These are phyloP conservation scores for Grosmannia serpens DNA, from an alignment of 2,329 filamentous ascomycete genomes.

Conservation along the genomic window DNA sequence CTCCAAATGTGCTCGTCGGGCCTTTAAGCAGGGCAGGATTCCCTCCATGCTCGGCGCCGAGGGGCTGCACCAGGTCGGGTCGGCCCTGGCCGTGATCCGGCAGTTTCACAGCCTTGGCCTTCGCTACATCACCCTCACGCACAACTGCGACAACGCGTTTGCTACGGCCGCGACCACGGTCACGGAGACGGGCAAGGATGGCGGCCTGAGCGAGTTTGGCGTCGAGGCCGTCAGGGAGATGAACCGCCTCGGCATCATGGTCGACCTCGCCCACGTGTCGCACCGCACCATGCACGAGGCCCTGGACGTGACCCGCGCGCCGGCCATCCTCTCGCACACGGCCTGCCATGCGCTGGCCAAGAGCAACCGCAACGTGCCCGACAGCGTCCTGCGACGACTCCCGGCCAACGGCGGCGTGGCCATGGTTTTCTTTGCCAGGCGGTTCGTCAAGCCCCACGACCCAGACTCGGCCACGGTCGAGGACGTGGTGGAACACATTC, in stretches of 20 bases:
- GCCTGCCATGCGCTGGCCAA: slow-evolving; percentile 6
- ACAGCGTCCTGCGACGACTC: slow-evolving; percentile 7
- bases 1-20: slow-evolving; percentile 15
- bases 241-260: slow-evolving; percentile 19
- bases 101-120: slow-evolving; percentile 22
- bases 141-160: slow-evolving; percentile 23
- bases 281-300: slow-evolving; percentile 11
- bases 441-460: neutral
- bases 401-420: slow-evolving; percentile 1
- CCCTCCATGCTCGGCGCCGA: slow-evolving; percentile 27
- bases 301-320: slow-evolving; percentile 9
- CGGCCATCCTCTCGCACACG: slow-evolving; percentile 13
- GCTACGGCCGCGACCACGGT: slow-evolving; percentile 20
- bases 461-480: neutral
- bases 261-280: slow-evolving; percentile 13
- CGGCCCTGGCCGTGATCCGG: slow-evolving; percentile 21
- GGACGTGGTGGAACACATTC: slow-evolving; percentile 62
- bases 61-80: slow-evolving; percentile 23
- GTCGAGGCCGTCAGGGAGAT: slow-evolving; percentile 16
- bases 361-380: slow-evolving; percentile 22
- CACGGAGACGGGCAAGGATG: slow-evolving; percentile 12
- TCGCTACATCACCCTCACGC: slow-evolving; percentile 25
- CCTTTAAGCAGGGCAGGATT: slow-evolving; percentile 21
- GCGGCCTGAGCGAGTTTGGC: slow-evolving; percentile 13
- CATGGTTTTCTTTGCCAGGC: slow-evolving; percentile 1